These are phyloP conservation scores for Nicotiana tomentosiformis DNA, from an alignment of 257 asterid species.

Conservation along the genomic window DNA sequence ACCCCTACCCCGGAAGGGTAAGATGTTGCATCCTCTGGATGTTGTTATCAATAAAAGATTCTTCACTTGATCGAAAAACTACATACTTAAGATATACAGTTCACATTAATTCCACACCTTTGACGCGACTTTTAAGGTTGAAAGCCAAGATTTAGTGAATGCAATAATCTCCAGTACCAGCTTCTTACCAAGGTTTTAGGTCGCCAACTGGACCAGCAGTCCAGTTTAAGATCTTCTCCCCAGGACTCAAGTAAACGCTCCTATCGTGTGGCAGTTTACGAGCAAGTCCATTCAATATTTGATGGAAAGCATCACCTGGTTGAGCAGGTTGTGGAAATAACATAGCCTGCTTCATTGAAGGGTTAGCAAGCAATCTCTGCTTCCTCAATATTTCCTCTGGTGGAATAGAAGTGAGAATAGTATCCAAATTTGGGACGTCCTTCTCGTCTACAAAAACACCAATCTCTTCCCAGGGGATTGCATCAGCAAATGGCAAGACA, in stretches of 20 bases:
- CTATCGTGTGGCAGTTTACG: conserved; percentile 69
- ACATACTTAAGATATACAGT: neutral
- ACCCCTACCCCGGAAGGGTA: neutral
- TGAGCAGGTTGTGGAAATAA: conserved; percentile 78
- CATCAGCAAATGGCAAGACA: conserved; percentile 87
- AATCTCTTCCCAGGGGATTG: conserved; percentile 95
- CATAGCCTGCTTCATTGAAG: conserved; percentile 94
- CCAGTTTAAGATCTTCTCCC: conserved; percentile 73
- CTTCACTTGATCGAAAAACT: neutral
- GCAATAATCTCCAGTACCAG: neutral
- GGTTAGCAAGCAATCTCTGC: conserved; percentile 79
- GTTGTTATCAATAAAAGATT: neutral
- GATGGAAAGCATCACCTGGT: conserved; percentile 90
- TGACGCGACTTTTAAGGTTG: neutral
- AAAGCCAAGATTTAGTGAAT: neutral
- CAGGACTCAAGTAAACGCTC: conserved; percentile 44
- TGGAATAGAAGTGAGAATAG: conserved; percentile 76
- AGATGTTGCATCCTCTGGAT: neutral
- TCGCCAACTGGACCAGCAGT: conserved; percentile 81
- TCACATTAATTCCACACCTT: neutral
- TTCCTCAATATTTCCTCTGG: conserved; percentile 63
- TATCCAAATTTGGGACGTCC: conserved; percentile 74
- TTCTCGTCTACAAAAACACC: conserved; percentile 78
- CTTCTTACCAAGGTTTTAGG: conserved; percentile 69
- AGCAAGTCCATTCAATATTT: conserved; percentile 80